Conservation (phyloP, 345 rosid genomes). For the Eutrema heterophyllum region DNA sequence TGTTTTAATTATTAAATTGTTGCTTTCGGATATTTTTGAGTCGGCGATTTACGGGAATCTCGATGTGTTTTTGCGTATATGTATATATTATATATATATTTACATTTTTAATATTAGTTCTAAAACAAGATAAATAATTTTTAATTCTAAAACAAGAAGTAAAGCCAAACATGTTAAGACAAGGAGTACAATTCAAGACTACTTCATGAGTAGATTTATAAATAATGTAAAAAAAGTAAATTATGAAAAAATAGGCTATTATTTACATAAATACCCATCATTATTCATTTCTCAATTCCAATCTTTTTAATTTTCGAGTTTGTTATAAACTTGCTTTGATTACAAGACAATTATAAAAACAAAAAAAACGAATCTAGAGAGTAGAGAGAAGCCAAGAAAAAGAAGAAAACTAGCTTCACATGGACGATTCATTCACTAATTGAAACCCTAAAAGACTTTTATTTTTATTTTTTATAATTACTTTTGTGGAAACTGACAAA, state of each 20-base stretch:
- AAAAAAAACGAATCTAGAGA: not conserved
- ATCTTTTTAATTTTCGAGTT: not conserved
- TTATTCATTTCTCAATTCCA: not conserved
- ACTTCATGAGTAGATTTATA: not conserved
- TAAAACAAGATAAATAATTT: not conserved
- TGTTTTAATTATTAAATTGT: not conserved
- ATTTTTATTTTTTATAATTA: not conserved
- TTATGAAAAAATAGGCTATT: too few species aligned
- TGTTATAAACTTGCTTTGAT: not conserved
- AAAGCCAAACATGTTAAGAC: not conserved
- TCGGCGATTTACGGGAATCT: constrained; percentile 20
- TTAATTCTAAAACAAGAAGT: not conserved
- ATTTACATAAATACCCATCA: too few species aligned
- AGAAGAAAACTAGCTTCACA: constrained; percentile 26
- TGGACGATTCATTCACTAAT: constrained; percentile 25
- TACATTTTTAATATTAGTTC: not conserved
- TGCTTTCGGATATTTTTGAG: constrained; percentile 11
- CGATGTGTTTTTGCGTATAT: constrained; percentile 1
- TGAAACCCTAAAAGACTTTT: not conserved
- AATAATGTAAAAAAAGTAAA: not conserved
- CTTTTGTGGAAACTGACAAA: constrained; percentile 26
- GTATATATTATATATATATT: not conserved
- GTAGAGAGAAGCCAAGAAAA: not conserved
- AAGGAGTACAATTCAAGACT: not conserved
- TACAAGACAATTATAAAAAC: not conserved